Conservation (phyloP, 2,329 filamentous ascomycete genomes). For the Phyllosticta paracitricarpa region DNA sequence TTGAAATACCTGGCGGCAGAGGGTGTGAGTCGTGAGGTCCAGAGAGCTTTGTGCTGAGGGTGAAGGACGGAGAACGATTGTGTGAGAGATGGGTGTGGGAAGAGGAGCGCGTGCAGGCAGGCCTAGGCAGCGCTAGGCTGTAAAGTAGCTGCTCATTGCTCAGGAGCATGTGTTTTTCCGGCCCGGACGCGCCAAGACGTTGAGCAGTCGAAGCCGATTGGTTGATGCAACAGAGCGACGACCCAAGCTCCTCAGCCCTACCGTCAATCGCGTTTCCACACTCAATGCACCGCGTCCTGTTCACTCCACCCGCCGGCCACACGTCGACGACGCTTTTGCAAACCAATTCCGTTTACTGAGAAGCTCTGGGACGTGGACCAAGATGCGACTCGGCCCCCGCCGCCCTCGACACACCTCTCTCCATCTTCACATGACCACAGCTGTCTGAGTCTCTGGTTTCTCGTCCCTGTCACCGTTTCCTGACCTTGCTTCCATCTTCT, state of each 20-base stretch:
- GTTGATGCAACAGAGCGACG: too few species aligned
- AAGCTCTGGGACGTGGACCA: not conserved
- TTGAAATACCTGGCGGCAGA: not conserved
- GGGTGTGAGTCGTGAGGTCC: not conserved
- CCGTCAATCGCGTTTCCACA: too few species aligned
- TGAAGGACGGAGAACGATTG: too few species aligned
- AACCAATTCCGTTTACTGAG: not conserved
- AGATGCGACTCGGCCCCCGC: not conserved
- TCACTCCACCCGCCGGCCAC: not conserved
- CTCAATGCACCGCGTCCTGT: not conserved
- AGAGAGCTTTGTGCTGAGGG: not conserved
- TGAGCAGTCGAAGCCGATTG: too few species aligned
- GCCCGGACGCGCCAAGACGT: too few species aligned
- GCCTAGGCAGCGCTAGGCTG: too few species aligned
- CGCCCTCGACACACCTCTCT: not conserved
- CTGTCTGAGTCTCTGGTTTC: not conserved
- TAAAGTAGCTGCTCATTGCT: too few species aligned
- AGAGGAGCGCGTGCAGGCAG: too few species aligned
- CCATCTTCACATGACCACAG: not conserved
- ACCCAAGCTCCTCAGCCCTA: too few species aligned
- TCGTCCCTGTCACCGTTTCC: not conserved
- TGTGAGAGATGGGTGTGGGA: too few species aligned
- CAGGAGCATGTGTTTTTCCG: too few species aligned
- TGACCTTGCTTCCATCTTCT: not conserved
- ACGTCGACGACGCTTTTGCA: not conserved